These are phyloP conservation scores for Rhizophora apiculata DNA, from an alignment of 345 rosid species.

Conservation along the genomic window DNA sequence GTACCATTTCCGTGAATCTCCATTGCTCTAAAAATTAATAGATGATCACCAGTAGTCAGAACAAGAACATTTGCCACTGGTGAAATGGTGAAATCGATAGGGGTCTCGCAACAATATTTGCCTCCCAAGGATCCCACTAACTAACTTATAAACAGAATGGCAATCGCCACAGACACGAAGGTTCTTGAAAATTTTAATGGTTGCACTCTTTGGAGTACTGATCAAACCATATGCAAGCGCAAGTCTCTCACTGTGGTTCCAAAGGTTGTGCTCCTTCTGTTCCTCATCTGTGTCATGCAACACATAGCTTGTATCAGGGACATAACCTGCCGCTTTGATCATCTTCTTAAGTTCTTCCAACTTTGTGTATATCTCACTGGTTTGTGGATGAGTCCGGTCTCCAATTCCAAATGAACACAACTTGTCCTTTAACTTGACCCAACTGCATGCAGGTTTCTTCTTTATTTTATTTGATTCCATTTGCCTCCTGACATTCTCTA, in stretches of 20 bases:
- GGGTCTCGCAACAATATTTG: slow-evolving; percentile 69
- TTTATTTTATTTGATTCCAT: slow-evolving; percentile 68
- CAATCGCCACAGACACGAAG: slow-evolving; percentile 85
- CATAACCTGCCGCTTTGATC: slow-evolving; percentile 74
- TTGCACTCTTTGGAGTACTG: slow-evolving; percentile 52
- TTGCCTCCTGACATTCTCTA: slow-evolving; percentile 59
- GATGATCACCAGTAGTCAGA: slow-evolving; percentile 65
- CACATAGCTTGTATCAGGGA: slow-evolving; percentile 70
- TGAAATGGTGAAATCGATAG: slow-evolving; percentile 81
- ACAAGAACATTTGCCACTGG: slow-evolving; percentile 71
- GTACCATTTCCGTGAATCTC: not conserved
- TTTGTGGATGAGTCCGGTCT: slow-evolving; percentile 60
- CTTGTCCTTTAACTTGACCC: slow-evolving; percentile 74
- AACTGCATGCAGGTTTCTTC: slow-evolving; percentile 88
- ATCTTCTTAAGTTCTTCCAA: slow-evolving; percentile 71
- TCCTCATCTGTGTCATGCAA: slow-evolving; percentile 93
- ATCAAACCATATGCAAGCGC: slow-evolving; percentile 77
- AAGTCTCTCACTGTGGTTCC: slow-evolving; percentile 89
- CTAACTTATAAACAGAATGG: slow-evolving; percentile 75
- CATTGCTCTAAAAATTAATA: not conserved
- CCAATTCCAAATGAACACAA: slow-evolving; percentile 71
- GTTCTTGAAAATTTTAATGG: slow-evolving; percentile 69
- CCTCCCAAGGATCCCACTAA: slow-evolving; percentile 46
- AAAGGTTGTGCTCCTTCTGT: slow-evolving; percentile 80
- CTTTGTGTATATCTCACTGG: slow-evolving; percentile 54